Evolutionary conservation across 768 basidiomycete species (phyloP).

Genomic region (Mrakia frigida): DNA sequence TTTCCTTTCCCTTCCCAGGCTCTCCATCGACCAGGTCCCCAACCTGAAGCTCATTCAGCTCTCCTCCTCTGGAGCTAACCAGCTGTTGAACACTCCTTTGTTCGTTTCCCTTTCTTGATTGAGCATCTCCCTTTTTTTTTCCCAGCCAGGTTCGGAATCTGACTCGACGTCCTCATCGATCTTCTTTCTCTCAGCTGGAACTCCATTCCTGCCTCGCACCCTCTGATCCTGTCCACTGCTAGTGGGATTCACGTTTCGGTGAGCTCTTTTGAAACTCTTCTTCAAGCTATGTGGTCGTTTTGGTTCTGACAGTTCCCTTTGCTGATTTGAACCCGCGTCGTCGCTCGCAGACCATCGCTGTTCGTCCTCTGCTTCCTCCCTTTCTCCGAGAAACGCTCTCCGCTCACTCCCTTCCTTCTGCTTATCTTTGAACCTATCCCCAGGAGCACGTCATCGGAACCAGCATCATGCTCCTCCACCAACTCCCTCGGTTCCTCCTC

Average conservation of each 20-base stretch:
- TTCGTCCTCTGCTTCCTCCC: not conserved
- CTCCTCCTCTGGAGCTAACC: constrained; percentile 29
- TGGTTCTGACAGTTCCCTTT: too few species aligned
- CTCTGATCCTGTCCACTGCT: constrained; percentile 29
- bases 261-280: not conserved
- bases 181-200: constrained; percentile 18
- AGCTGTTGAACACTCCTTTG: constrained; percentile 23
- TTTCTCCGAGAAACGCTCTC: too few species aligned
- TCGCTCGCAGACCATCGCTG: not conserved
- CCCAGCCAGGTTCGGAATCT: too few species aligned
- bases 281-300: too few species aligned
- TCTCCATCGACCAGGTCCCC: constrained; percentile 30
- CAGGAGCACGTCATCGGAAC: constrained; percentile 33
- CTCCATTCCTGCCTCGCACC: constrained; percentile 19
- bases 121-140: not conserved
- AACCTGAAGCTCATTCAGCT: constrained; percentile 34
- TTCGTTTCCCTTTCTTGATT: not conserved
- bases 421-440: not conserved
- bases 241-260: constrained; percentile 34
- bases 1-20: constrained; percentile 4
- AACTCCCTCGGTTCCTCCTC: constrained; percentile 33
- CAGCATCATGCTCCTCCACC: constrained; percentile 31
- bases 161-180: too few species aligned
- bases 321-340: not conserved
- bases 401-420: too few species aligned